phyloP scores from a whole-genome alignment of 305 asterid species.

The Rubia peregrina region DNA sequence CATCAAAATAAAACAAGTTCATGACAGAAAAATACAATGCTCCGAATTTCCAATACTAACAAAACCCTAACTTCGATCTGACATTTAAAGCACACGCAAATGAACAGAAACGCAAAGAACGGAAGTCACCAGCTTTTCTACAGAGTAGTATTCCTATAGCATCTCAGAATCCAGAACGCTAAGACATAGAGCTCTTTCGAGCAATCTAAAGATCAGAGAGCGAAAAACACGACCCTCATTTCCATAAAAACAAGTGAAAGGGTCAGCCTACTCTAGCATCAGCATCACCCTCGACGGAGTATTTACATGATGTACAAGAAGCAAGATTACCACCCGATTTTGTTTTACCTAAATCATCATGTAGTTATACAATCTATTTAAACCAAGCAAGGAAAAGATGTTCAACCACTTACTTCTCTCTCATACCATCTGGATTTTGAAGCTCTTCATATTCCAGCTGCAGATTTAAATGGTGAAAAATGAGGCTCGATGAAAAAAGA shows the following conservation, averaged over 20 bases:
- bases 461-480: constrained; percentile 16
- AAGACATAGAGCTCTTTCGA: background rate
- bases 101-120: background rate
- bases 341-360: background rate
- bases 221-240: background rate
- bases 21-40: too few species aligned
- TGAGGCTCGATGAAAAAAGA: background rate
- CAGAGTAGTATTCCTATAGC: background rate
- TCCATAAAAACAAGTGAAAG: constrained; percentile 3
- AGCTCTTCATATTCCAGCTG: constrained; percentile 58
- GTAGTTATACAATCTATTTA: background rate
- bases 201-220: constrained; percentile 2
- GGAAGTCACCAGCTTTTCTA: background rate
- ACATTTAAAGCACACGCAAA: background rate
- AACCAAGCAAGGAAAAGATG: background rate
- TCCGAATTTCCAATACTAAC: too few species aligned
- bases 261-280: constrained; percentile 1
- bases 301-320: constrained; percentile 15
- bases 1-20: too few species aligned
- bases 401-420: constrained; percentile 13
- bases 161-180: background rate
- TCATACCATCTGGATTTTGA: constrained; percentile 43
- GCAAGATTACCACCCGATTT: background rate
- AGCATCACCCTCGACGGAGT: background rate
- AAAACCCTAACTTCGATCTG: background rate